Percentiles rank a stretch among this genome's conserved stretches.
Evolutionary conservation across 1,139 yeast species (phyloP).

Genomic region (Meyerozyma smithsonii): DNA sequence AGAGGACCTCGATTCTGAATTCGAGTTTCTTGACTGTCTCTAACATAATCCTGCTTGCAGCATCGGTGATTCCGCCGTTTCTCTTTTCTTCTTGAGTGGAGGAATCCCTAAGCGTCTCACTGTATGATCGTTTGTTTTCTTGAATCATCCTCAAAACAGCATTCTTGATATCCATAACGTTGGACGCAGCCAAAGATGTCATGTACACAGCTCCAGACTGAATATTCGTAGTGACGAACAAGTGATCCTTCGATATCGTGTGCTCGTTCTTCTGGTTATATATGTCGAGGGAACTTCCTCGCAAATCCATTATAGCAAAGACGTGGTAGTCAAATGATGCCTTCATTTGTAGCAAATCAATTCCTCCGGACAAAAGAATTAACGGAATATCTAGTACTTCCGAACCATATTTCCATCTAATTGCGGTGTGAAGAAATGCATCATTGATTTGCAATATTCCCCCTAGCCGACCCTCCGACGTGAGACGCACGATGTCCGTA

Average conservation of each 20-base stretch:
- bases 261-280: slow-evolving; percentile 61
- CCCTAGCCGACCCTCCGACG: slow-evolving; percentile 74
- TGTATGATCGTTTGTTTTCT: slow-evolving; percentile 68
- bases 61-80: slow-evolving; percentile 7
- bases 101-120: slow-evolving; percentile 64
- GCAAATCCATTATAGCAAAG: slow-evolving; percentile 59
- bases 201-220: slow-evolving; percentile 57
- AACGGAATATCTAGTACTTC: slow-evolving; percentile 58
- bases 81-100: slow-evolving; percentile 10
- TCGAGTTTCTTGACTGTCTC: slow-evolving; percentile 40
- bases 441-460: slow-evolving; percentile 54
- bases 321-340: slow-evolving; percentile 81
- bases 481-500: slow-evolving; percentile 46
- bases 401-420: slow-evolving; percentile 58
- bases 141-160: slow-evolving; percentile 68
- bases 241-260: slow-evolving; percentile 50
- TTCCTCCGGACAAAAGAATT: slow-evolving; percentile 56
- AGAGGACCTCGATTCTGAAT: slow-evolving; percentile 49
- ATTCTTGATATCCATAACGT: slow-evolving; percentile 70
- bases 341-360: slow-evolving; percentile 53
- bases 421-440: slow-evolving; percentile 57
- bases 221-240: slow-evolving; percentile 54
- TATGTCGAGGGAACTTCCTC: slow-evolving; percentile 49
- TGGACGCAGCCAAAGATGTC: slow-evolving; percentile 84
- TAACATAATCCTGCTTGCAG: slow-evolving; percentile 26